Conservation (phyloP, 208 protist species). For the Leishmania martiniquensis region DNA sequence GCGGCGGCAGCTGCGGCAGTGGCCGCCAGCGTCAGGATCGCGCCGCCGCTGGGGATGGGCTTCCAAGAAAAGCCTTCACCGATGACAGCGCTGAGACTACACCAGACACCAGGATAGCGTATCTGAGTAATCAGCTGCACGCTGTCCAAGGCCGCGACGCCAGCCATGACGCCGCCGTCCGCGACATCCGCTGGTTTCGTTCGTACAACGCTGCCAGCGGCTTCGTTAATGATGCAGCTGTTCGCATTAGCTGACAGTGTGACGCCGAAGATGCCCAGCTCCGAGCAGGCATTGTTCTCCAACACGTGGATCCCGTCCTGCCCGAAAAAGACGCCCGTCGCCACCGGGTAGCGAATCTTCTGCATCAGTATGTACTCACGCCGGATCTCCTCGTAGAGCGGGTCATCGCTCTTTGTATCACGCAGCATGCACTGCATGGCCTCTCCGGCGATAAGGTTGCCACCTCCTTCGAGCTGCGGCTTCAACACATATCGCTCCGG, state of each 20-base stretch:
- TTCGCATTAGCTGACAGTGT: constrained; percentile 55
- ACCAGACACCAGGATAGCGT: background rate
- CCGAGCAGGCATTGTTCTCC: constrained; percentile 72
- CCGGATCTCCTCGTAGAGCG: constrained; percentile 51
- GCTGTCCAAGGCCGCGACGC: constrained; percentile 93
- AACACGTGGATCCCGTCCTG: constrained; percentile 55
- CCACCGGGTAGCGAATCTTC: constrained; percentile 71
- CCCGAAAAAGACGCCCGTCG: constrained; percentile 60
- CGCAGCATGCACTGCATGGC: constrained; percentile 66
- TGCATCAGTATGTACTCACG: constrained; percentile 93
- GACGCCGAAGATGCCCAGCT: constrained; percentile 89
- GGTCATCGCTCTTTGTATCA: constrained; percentile 25
- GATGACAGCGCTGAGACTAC: background rate
- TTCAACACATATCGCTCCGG: constrained; percentile 94
- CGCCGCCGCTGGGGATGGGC: background rate
- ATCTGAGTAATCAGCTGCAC: constrained; percentile 24
- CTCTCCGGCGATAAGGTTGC: constrained; percentile 89
- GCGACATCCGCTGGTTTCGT: constrained; percentile 90
- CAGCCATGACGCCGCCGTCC: constrained; percentile 95
- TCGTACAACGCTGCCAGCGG: constrained; percentile 91
- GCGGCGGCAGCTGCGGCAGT: background rate
- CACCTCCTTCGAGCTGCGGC: constrained; percentile 96
- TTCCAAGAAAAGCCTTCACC: background rate
- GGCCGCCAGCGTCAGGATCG: background rate
- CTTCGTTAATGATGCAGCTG: constrained; percentile 43